Evolutionary conservation across 306 rosid genomes (phyloP), one percentile per base, ranked within the genome.

Genomic region (Dalbergia oliveri): DNA sequence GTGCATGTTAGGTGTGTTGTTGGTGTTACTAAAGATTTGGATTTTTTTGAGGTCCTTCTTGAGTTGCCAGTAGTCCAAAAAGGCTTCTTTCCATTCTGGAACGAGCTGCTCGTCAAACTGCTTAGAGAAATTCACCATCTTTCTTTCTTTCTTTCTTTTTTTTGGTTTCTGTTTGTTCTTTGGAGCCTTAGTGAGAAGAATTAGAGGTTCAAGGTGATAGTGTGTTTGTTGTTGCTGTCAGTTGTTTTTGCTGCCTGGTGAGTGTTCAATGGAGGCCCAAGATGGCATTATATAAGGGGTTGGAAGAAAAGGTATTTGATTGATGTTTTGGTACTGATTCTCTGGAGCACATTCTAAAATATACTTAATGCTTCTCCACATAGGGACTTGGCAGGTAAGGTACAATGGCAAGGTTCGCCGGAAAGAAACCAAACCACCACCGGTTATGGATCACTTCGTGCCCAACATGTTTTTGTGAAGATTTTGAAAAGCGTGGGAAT

Each of bases 21-120:
- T 71, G 75, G 75, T 78, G 60, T 31, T 76, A 53, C 86, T 80
- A 76, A 81, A 90, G 31, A 26, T 37, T 82, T 89, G 89, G 76
- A 95, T 78, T 86, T 81, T 91, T 78, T 93, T 90, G 84, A 96
- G 86, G 79, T 87, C 92, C 68, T 90, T 96, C 83, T 96, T 93
- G 61, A 96, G 97, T 88, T 87, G 81, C 88, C 94, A 82, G 62
- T 96, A 96, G 86, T 96, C 98, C 9, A 96, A 97, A 83, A 89
- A 96, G 66, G 97, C 98, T 16, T 96, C 97, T 85, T 93, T 96
- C 99, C 99, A 96, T 90, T 96, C 99, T 19, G 99, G 99, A 69
- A 96, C 87, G 62, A 93, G 84, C 75, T 96, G 99, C 37, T 88
- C 94, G 35, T 96, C 98, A 80, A 96, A 96, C 49, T 96, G 98